Evolutionary conservation across 352 stramenopile species (phyloP), one percentile per base, ranked within the genome.

Genomic region (Globisporangium polare): DNA sequence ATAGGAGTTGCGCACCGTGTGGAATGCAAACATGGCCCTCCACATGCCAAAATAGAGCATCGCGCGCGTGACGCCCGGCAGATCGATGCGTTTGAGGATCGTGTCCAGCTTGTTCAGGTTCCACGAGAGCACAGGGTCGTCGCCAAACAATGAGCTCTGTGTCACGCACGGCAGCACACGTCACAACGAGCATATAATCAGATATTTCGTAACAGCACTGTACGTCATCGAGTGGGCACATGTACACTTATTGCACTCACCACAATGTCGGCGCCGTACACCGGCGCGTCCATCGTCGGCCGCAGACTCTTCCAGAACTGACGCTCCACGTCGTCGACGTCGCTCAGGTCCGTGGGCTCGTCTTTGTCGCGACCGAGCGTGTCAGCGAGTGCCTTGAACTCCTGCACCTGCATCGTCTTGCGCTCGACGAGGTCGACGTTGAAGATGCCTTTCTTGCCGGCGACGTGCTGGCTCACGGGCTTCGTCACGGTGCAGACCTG

Each of bases 21-120:
- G 93, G 63, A 96, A 96, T 0, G 93, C 89, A 67, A 98, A 98
- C 83, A 97, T 96, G 60, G 90, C 86, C 13, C 88, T 74, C 92
- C 92, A 98, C 85, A 96, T 97, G 67, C 92, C 92, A 67, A 97
- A 96, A 69, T 98, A 98, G 29, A 98, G 75, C 92, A 98, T 98
- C 3, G 92, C 71, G 22, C 78, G 86, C 12, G 85, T 98, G 57
- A 98, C 85, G 20, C 92, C 92, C 5, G 87, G 85, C 26, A 95
- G 65, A 22, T 92, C 80, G 47, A 93, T 92, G 65, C 69, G 79
- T 8, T 73, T 73, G 53, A 97, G 71, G 58, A 96, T 92, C n/a
- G 86, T 95, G 51, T 96, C 78, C 41, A 97, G 79, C 29, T 89
- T 60, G 63, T 91, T 91, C 8, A 96, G 56, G 71, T 97, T 97